A percentile compares a stretch with the other conserved stretches of the same genome.
Evolutionary conservation across 164 flowering plant genomes (phyloP).

Genomic region (Magnolia sinica): DNA sequence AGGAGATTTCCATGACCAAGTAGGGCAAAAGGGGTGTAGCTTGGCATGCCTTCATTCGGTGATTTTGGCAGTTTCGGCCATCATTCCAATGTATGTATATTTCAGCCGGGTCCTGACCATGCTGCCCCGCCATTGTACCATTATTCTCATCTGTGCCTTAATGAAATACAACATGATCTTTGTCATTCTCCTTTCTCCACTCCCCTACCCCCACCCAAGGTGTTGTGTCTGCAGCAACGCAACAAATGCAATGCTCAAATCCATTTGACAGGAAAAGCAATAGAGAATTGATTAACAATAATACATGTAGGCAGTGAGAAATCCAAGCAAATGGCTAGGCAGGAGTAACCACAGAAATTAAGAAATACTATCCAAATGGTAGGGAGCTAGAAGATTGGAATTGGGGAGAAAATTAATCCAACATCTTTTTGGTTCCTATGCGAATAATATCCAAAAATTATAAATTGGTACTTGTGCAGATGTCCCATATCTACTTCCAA

Average conservation of each 20-base stretch:
- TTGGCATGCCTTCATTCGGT: background rate
- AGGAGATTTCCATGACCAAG: background rate
- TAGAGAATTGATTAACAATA: background rate
- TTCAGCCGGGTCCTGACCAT: background rate
- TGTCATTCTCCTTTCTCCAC: background rate
- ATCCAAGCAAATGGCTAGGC: background rate
- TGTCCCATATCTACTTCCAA: too few species aligned
- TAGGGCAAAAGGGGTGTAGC: background rate
- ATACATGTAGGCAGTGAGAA: background rate
- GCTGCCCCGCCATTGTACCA: slow-evolving; percentile 13
- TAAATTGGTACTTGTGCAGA: too few species aligned
- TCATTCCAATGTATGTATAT: slow-evolving; percentile 7
- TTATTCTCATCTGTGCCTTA: slow-evolving; percentile 12
- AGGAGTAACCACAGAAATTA: background rate
- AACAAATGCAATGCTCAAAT: background rate
- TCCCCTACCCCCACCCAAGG: background rate
- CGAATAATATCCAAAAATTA: background rate
- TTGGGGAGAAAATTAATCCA: background rate
- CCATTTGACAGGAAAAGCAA: background rate
- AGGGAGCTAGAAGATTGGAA: background rate
- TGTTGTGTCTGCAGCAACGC: background rate
- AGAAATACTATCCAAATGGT: background rate
- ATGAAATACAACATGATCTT: background rate
- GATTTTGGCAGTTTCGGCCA: slow-evolving; percentile 1
- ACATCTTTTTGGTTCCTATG: background rate